Percentiles rank a stretch among this genome's conserved stretches.
These are phyloP conservation scores for Ophiostoma piceae DNA, from an alignment of 2,329 filamentous ascomycete species.

Conservation along the genomic window DNA sequence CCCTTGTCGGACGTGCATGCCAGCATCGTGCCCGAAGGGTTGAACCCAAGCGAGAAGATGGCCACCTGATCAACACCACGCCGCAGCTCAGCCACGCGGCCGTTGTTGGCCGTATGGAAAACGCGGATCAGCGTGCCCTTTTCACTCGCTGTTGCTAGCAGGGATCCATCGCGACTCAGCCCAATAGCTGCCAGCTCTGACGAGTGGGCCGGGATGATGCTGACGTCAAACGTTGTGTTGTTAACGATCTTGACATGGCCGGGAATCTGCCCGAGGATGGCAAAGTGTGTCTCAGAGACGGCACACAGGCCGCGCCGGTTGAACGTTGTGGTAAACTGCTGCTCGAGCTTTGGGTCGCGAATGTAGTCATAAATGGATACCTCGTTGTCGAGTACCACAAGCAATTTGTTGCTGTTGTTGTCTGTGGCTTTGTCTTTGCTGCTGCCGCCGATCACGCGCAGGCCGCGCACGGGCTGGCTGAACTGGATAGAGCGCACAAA, in stretches of 20 bases:
- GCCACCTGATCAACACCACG: constrained; percentile 83
- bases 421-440: neutral
- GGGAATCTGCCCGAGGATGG: constrained; percentile 78
- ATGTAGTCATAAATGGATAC: constrained; percentile 77
- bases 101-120: constrained; percentile 74
- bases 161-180: constrained; percentile 71
- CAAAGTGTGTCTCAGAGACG: constrained; percentile 64
- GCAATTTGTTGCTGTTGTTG: constrained; percentile 52
- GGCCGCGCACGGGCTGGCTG: constrained; percentile 71
- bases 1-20: constrained; percentile 96
- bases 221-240: constrained; percentile 71
- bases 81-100: constrained; percentile 75
- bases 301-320: constrained; percentile 79
- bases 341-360: constrained; percentile 62
- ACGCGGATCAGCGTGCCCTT: constrained; percentile 85
- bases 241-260: constrained; percentile 90
- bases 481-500: constrained; percentile 41
- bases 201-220: constrained; percentile 87
- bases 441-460: constrained; percentile 62
- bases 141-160: constrained; percentile 86
- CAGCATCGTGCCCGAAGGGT: constrained; percentile 70
- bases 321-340: constrained; percentile 77
- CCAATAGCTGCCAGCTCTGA: constrained; percentile 71
- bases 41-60: constrained; percentile 84
- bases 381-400: constrained; percentile 75